phyloP scores from a whole-genome alignment of 495 filamentous ascomycete species.

The Penicillium longicatenatum region DNA sequence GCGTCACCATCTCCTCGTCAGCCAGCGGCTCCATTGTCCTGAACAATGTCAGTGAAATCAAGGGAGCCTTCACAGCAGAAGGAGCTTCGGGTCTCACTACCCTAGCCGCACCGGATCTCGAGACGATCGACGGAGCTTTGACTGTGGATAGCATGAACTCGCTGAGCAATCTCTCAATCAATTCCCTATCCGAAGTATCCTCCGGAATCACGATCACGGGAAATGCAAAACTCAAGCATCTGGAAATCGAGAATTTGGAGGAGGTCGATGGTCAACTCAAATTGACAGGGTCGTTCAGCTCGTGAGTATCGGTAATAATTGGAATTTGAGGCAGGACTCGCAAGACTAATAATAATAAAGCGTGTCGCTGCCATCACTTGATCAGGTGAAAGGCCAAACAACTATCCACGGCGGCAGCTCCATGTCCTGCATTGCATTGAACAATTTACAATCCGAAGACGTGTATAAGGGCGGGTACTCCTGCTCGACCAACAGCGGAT shows the following conservation, averaged over 20 bases:
- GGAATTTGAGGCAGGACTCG: too few species aligned
- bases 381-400: slow-evolving; percentile 29
- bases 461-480: slow-evolving; percentile 25
- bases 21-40: slow-evolving; percentile 30
- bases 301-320: slow-evolving; percentile 16
- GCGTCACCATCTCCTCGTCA: slow-evolving; percentile 27
- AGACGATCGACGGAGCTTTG: slow-evolving; percentile 25
- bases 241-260: slow-evolving; percentile 28
- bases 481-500: slow-evolving; percentile 15
- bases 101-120: slow-evolving; percentile 25
- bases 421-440: slow-evolving; percentile 27
- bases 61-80: slow-evolving; percentile 27
- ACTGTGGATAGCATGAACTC: slow-evolving; percentile 25
- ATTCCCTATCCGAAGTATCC: slow-evolving; percentile 17
- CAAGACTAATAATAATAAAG: slow-evolving; percentile 8
- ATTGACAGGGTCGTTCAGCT: slow-evolving; percentile 29
- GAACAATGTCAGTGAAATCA: slow-evolving; percentile 28
- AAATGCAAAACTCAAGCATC: slow-evolving; percentile 24
- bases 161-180: slow-evolving; percentile 19
- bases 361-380: slow-evolving; percentile 28
- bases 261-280: slow-evolving; percentile 27
- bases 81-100: slow-evolving; percentile 19
- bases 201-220: slow-evolving; percentile 25
- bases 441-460: slow-evolving; percentile 15
- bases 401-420: slow-evolving; percentile 21